Evolutionary conservation across 306 rosid species (phyloP).

Genomic region (Senna siamea): DNA sequence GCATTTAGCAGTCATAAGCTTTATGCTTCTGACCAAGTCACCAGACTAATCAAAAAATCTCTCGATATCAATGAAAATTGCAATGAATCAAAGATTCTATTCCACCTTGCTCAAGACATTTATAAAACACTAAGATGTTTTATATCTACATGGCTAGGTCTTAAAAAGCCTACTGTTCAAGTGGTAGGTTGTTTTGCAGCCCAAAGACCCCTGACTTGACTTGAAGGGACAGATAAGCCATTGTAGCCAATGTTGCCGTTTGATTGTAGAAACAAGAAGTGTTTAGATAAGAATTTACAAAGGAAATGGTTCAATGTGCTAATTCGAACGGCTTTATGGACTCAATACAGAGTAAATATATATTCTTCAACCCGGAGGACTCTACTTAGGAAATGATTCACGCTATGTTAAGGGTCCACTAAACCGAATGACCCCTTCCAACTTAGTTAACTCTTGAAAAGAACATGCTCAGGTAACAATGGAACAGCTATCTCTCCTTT

Average conservation of each 20-base stretch:
- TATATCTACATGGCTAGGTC: not conserved
- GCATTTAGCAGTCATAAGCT: not conserved
- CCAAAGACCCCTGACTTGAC: not conserved
- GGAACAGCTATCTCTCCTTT: not conserved
- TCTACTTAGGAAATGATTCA: not conserved
- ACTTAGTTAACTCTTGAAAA: not conserved
- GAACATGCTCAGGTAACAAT: not conserved
- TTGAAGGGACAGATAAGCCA: not conserved
- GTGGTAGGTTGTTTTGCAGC: conserved; percentile 6
- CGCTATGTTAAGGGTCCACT: not conserved
- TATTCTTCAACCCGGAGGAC: conserved; percentile 3
- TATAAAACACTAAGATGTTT: not conserved
- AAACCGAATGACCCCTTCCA: not conserved
- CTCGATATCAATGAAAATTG: too few species aligned
- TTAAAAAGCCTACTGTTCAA: not conserved
- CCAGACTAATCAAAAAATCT: not conserved
- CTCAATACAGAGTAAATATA: not conserved
- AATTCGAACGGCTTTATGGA: not conserved
- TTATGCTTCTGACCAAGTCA: not conserved
- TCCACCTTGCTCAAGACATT: not conserved
- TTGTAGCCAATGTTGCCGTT: not conserved
- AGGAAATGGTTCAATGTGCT: not conserved
- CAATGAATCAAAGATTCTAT: not conserved
- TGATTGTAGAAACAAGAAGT: not conserved
- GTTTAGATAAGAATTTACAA: not conserved